Conservation (phyloP, 805 yeast genomes). For the Candida awuae region DNA sequence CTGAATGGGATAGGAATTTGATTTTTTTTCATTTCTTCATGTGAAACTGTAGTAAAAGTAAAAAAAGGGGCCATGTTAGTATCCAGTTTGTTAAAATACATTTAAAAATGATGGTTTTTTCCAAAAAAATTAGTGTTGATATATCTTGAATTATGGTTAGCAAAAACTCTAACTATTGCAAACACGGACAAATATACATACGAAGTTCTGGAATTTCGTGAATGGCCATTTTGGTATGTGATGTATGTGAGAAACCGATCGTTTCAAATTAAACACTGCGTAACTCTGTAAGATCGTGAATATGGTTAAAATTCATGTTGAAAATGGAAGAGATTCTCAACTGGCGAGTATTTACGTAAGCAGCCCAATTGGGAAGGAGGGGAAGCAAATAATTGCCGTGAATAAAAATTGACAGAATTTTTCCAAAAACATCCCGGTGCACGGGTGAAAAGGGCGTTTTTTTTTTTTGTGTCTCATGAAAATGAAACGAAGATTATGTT, state of each 20-base stretch:
- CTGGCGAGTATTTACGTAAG: not conserved
- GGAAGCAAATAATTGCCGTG: not conserved
- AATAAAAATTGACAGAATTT: not conserved
- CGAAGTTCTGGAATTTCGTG: conserved; percentile 36
- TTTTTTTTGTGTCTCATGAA: no score
- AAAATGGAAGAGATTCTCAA: no score
- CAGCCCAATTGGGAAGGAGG: not conserved
- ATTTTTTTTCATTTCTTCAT: conserved; percentile 75
- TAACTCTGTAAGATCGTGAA: no score
- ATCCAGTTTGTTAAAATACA: not conserved
- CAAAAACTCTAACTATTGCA: no score
- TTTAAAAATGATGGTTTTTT: conserved; percentile 1
- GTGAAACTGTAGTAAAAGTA: conserved; percentile 42
- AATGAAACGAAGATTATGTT: no score
- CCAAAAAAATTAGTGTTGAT: not conserved
- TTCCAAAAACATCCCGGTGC: no score
- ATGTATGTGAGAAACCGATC: no score
- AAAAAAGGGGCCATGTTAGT: not conserved
- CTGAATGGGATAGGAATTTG: conserved; percentile 73
- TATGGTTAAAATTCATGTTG: no score
- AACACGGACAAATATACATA: conserved; percentile 27
- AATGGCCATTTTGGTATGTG: conserved; percentile 22
- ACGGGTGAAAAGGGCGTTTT: no score
- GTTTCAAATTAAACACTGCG: no score
- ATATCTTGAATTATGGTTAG: no score